Conservation (phyloP, 176 grass and related monocot genomes). For the Musa acuminata region DNA sequence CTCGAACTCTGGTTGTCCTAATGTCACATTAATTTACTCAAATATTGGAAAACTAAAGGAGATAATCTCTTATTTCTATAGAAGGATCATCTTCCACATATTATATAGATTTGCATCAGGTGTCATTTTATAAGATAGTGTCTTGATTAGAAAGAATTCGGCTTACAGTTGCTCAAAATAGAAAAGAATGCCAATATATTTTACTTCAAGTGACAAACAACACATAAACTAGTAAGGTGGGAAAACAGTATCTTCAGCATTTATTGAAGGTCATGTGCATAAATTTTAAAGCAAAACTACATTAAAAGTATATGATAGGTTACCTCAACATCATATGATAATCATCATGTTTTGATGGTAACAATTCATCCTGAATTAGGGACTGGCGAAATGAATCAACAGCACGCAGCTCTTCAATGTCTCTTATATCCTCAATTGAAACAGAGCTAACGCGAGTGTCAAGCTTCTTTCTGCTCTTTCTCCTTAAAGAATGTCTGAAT, state of each 20-base stretch:
- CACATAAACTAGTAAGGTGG: no score
- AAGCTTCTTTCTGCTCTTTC: constrained; percentile 46
- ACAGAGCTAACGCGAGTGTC: constrained; percentile 20
- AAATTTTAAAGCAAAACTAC: constrained; percentile 6
- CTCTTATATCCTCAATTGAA: constrained; percentile 67
- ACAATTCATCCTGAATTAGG: constrained; percentile 46
- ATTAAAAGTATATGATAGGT: neutral
- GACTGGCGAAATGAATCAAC: constrained; percentile 51
- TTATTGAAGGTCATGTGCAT: neutral
- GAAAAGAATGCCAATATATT: neutral
- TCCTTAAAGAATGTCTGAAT: constrained; percentile 68
- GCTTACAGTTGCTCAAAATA: neutral
- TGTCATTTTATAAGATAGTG: no score
- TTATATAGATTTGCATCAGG: no score
- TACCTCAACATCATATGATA: constrained; percentile 87
- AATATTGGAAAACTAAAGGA: no score
- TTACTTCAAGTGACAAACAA: no score
- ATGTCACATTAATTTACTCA: no score
- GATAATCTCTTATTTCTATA: no score
- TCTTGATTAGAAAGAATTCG: no score
- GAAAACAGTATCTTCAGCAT: neutral
- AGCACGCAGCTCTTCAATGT: constrained; percentile 52
- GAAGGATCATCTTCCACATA: no score
- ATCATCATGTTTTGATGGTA: constrained; percentile 64
- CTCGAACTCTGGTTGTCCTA: no score